Base-by-base conservation (phyloP, 371 early-diverging fungal species). In the Gilbertella persicaria region DNA sequence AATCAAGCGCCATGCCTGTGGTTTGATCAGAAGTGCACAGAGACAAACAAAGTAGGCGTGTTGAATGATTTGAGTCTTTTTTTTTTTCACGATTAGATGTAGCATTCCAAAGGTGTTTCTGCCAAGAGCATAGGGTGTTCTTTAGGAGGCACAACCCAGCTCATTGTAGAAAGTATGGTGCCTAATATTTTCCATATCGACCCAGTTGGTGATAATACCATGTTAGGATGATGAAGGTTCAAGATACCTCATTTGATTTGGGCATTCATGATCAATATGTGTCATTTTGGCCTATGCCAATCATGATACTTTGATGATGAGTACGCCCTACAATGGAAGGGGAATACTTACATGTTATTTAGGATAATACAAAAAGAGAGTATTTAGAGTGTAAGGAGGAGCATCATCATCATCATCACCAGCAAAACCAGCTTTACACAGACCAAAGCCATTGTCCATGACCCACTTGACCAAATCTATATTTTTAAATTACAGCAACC, bases 161-260 rank as follows among this genome's bases (percentile, higher is more conserved):
- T 87, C 87, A 67, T 87, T 88, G 76, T 86, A 89, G 83, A 96
- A 96, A 62, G 99, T 98, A 84, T 99, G 99, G 79, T 99, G 99
- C 96, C 99, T 99, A 73, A 99, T 99, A 84, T 99, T 99, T 84
- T 99, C 99, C 99, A 99, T 99, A 73, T 98, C 97, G 69, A 99
- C 99, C 99, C 99, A 99, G 93, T 99, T 97, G 83, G 93, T 97
- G 33, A 99, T 99, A 75, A 99, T 97, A 83, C 99, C 99, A 88
- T 99, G 99, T 79, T 99, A 57, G 99, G 99, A 78, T 99, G 99
- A 78, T 94, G 97, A 58, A 99, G 90, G 38, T 96, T 93, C 56
- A 99, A 84, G 69, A 99, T 96, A 89, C 99, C 99, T 76, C 99
- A 85, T 89, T 98, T 97, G 66, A 96, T 93, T 80, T 99, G 99